Evolutionary conservation across 177 flowering plant genomes (phyloP).

Genomic region (Vitis hybrid): DNA sequence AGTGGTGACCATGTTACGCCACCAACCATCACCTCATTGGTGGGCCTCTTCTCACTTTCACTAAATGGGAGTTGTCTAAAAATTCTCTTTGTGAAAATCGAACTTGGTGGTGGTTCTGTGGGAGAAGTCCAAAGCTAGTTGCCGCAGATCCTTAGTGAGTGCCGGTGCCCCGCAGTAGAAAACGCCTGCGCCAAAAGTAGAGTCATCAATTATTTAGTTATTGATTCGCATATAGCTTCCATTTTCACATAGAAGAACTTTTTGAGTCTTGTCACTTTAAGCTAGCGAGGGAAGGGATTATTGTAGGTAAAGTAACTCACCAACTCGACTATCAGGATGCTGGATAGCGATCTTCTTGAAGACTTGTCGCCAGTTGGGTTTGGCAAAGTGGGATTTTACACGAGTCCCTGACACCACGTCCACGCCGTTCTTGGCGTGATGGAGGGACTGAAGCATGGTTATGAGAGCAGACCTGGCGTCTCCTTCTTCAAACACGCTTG

Average conservation of each 20-base stretch:
- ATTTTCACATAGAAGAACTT: too few relatives aligned
- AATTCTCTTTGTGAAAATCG: slow-evolving; percentile 92
- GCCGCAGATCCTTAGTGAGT: slow-evolving; percentile 59
- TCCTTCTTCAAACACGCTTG: slow-evolving; percentile 81
- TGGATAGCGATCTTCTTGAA: slow-evolving; percentile 63
- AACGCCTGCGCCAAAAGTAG: slow-evolving; percentile 57
- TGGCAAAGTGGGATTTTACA: slow-evolving; percentile 78
- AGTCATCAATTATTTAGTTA: neutral
- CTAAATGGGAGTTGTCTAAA: slow-evolving; percentile 25
- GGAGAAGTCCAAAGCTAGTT: slow-evolving; percentile 73
- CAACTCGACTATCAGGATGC: slow-evolving; percentile 49
- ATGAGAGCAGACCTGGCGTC: slow-evolving; percentile 78
- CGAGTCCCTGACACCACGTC: slow-evolving; percentile 74
- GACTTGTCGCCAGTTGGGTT: slow-evolving; percentile 73
- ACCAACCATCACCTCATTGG: neutral
- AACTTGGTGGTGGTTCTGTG: slow-evolving; percentile 79
- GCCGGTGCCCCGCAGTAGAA: slow-evolving; percentile 93
- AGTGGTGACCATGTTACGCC: neutral
- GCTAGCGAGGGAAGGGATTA: neutral
- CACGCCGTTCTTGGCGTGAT: slow-evolving; percentile 70
- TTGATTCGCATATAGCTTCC: too few relatives aligned
- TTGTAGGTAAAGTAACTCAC: slow-evolving; percentile 29
- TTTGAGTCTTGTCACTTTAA: too few relatives aligned
- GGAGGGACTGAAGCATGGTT: slow-evolving; percentile 68
- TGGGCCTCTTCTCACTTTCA: too few relatives aligned